Percentiles rank a stretch among this genome's conserved stretches.
phyloP scores from a whole-genome alignment of 2,329 filamentous ascomycete genomes.

The Xylariaceae sp. region DNA sequence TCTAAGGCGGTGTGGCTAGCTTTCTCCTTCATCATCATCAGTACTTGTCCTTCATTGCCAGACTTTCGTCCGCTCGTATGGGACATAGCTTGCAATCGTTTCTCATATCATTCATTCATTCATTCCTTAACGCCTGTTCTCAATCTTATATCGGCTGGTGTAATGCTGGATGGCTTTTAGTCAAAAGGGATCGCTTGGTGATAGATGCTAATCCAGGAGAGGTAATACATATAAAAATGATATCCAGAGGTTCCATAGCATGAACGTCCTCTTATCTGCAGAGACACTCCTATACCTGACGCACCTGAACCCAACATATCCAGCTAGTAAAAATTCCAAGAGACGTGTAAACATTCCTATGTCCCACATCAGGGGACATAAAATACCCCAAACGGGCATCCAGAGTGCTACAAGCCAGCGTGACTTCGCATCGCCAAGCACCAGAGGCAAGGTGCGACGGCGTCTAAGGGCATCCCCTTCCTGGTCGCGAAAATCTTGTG shows the following conservation, averaged over 20 bases:
- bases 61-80: too few species aligned
- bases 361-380: conserved; percentile 6
- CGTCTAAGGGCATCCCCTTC: conserved; percentile 1
- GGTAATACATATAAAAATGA: not conserved
- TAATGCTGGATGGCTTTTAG: not conserved
- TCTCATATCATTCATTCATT: too few species aligned
- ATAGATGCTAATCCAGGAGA: not conserved
- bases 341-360: not conserved
- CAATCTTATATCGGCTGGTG: not conserved
- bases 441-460: conserved; percentile 3
- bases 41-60: too few species aligned
- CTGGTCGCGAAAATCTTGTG: conserved; percentile 8
- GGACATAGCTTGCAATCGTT: too few species aligned
- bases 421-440: conserved; percentile 2
- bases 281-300: not conserved
- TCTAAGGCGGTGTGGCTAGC: not conserved
- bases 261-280: not conserved
- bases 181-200: not conserved
- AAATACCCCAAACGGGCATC: conserved; percentile 1
- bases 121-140: not conserved
- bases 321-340: not conserved
- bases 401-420: not conserved
- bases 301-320: not conserved
- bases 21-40: too few species aligned
- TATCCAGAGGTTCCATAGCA: not conserved